Evolutionary conservation across 352 stramenopile species (phyloP), one percentile per base, ranked within the genome.

Genomic region (Phytophthora pisi): DNA sequence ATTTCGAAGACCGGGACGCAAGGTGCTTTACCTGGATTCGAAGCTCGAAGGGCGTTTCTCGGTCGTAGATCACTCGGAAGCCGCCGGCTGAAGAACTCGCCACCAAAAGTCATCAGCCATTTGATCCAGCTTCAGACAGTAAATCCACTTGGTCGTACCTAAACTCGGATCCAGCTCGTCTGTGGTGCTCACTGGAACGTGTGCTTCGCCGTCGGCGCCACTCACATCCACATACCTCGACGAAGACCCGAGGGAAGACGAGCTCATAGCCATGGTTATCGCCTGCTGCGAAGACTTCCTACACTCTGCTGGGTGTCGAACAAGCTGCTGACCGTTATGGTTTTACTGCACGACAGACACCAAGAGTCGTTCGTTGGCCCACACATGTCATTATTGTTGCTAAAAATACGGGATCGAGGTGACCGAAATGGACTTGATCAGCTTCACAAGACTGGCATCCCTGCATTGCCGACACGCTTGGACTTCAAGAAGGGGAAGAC

Each of bases 41-140:
- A 46, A 97, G 64, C 61, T 98, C 92, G 51, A 98, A 93, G 3
- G 92, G 92, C 13, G 90, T 95, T 71, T 98, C 92, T 36, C 92
- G 84, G 58, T 98, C 90, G 59, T 97, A 97, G 46, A 98, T 91
- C 6, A 97, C 89, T 31, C 87, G 86, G 51, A 92, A 97, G 2
- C 90, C 92, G 24, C 88, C 89, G 24, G 77, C 83, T 89, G 62
- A 52, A 59, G n/a, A 5, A 43, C 24, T 16, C 23, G 28, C 23
- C 40, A 53, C 24, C 6, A 28, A 5, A 0, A 50, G 3, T 16
- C 40, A 47, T 59, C 7, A 67, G 3, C 36, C 4, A 50, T 51
- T 24, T 20, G 3, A 45, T 24, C 16, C 4, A 0, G 36, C 31
- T 1, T 9, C 31, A 38, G 6, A 6, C 40, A 13, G 58, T 5